Evolutionary conservation across 768 basidiomycete genomes (phyloP), one percentile per base, ranked within the genome.

Genomic region (Psilocybe tampanensis): DNA sequence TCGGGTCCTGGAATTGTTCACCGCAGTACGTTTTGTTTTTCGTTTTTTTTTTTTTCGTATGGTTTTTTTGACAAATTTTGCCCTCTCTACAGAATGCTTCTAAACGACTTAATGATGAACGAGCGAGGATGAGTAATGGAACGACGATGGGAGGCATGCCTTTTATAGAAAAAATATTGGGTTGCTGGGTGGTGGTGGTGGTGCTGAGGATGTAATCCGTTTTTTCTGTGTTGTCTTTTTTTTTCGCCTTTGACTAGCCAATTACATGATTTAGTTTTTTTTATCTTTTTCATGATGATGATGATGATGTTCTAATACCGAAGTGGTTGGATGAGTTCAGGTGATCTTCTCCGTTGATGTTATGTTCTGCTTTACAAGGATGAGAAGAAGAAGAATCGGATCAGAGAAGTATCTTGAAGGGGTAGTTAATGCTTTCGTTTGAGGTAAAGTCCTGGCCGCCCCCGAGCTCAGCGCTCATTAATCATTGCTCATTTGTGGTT

Each of bases 1-100:
- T 83, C 82, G 54, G 89, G 89, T 50, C 89, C 89, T 59, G 86
- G 83, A 56, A 90, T 91, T 61, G 88, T 90, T 52, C 63, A 64
- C 44, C 67, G 67, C 64, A 68, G 67, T 68, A 48, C 36, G 67
- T 68, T 17, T 56, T 50, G 26, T 19, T 8, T 24, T 3, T 9
- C 2, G 29, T 54, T 24, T 29, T 13, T 47, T 0, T 22, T 2
- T 21, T 23, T 32, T 57, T 21, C 24, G 21, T 13, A 18, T 48
- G 22, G n/a, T 6, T 8, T 23, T 52, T 15, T 18, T 53, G 36
- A 23, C 33, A 15, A 36, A 8, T 3, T 34, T n/a, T 44, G 5
- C 42, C 13, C 19, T 43, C 33, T 15, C 26, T 53, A 21, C 60
- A 72, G 71, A 72, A 59, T 72, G 70, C 70, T 71, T 71, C 70